Conservation (phyloP, 1,139 yeast genomes). For the Yamadazyma spencermartinsiae region DNA sequence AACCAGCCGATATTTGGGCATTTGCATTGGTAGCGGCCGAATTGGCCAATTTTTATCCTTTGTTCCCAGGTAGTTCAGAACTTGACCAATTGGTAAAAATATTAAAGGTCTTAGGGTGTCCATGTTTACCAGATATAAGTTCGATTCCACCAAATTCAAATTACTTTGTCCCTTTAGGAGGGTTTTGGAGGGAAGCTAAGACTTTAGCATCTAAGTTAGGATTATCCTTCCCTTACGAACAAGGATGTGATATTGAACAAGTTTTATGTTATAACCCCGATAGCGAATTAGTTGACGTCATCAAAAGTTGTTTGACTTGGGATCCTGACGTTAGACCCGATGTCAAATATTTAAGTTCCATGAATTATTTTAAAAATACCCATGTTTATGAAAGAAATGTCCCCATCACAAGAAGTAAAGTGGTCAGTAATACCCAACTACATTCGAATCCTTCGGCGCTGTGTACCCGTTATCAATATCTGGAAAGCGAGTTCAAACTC, state of each 20-base stretch:
- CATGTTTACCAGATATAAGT: slow-evolving; percentile 29
- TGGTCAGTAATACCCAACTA: background rate
- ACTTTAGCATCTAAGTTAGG: slow-evolving; percentile 52
- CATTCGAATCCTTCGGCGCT: background rate
- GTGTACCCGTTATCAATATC: background rate
- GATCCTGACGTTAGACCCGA: slow-evolving; percentile 58
- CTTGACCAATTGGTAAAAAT: slow-evolving; percentile 74
- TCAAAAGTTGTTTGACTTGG: slow-evolving; percentile 64
- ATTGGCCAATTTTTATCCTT: slow-evolving; percentile 69
- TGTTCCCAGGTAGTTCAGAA: slow-evolving; percentile 83
- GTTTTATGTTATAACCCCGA: slow-evolving; percentile 26
- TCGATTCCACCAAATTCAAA: slow-evolving; percentile 9
- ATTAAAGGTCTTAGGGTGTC: slow-evolving; percentile 70
- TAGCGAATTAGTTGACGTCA: slow-evolving; percentile 45
- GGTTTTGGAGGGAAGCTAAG: slow-evolving; percentile 65
- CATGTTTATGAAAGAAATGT: slow-evolving; percentile 8
- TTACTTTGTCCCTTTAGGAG: slow-evolving; percentile 53
- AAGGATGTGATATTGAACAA: slow-evolving; percentile 28
- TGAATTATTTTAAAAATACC: slow-evolving; percentile 56
- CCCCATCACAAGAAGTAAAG: background rate
- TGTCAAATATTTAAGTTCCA: slow-evolving; percentile 42
- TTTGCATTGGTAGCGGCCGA: slow-evolving; percentile 87
- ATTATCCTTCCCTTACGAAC: slow-evolving; percentile 48
- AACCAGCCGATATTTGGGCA: slow-evolving; percentile 92
- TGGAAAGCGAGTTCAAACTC: background rate